Conservation (phyloP, 257 asterid genomes). For the Thymus quinquecostatus region DNA sequence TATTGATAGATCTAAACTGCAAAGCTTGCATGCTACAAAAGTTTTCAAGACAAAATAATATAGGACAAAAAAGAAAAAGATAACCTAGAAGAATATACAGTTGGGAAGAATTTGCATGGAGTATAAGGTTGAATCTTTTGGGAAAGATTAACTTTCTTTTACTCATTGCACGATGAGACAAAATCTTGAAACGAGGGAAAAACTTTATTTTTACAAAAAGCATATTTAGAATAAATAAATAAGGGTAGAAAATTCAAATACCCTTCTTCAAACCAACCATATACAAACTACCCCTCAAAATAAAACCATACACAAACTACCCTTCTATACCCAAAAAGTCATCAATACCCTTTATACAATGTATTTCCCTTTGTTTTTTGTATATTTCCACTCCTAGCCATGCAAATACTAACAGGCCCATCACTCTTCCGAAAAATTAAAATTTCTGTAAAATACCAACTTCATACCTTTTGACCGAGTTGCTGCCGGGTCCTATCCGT, state of each 20-base stretch:
- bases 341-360: too few species aligned
- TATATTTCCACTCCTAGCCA: too few species aligned
- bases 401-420: too few species aligned
- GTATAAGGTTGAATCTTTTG: constrained; percentile 6
- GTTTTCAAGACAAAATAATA: not conserved
- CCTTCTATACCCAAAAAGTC: too few species aligned
- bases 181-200: constrained; percentile 26
- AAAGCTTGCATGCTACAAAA: not conserved
- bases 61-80: not conserved
- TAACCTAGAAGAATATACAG: not conserved
- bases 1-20: not conserved
- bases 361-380: too few species aligned
- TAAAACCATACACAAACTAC: too few species aligned
- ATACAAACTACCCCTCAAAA: too few species aligned
- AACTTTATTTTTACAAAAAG: not conserved
- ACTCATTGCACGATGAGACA: constrained; percentile 32
- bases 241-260: constrained; percentile 15
- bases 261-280: too few species aligned
- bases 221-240: constrained; percentile 7
- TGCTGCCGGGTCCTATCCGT: too few species aligned
- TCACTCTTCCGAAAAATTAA: too few species aligned
- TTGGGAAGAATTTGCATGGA: constrained; percentile 20
- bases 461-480: too few species aligned
- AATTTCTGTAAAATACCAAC: too few species aligned
- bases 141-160: constrained; percentile 29